Percentiles rank a stretch among this genome's conserved stretches.
Conservation (phyloP, 257 asterid species). For the Agastache rugosa region DNA sequence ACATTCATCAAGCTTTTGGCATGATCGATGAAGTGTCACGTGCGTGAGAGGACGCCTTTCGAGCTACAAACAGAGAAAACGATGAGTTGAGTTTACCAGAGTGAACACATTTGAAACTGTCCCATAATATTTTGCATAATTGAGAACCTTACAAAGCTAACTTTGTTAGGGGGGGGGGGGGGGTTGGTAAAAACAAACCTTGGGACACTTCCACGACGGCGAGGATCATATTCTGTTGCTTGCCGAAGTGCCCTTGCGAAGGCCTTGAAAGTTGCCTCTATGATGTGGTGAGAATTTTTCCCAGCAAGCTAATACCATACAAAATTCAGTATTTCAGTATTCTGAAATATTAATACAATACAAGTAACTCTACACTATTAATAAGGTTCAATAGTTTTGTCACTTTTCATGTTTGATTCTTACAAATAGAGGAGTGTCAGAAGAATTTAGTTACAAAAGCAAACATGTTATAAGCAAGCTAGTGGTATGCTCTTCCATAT, state of each 20-base stretch:
- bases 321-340: constrained; percentile 20
- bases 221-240: constrained; percentile 87
- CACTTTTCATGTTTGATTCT: background rate
- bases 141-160: background rate
- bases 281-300: constrained; percentile 93
- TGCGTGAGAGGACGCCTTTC: constrained; percentile 80
- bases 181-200: constrained; percentile 48
- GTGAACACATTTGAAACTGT: background rate
- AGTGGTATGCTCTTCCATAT: background rate
- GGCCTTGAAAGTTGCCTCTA: constrained; percentile 99
- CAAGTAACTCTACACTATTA: background rate
- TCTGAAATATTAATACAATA: constrained; percentile 4
- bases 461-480: background rate
- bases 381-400: constrained; percentile 10
- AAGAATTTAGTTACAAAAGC: constrained; percentile 13
- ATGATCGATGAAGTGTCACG: constrained; percentile 43
- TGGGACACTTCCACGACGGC: constrained; percentile 87
- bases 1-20: constrained; percentile 12
- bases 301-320: constrained; percentile 76
- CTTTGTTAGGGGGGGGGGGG: background rate
- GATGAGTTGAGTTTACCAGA: constrained; percentile 14
- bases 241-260: constrained; percentile 99
- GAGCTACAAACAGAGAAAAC: constrained; percentile 61
- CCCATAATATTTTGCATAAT: background rate
- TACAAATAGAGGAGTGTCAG: background rate